Evolutionary conservation across 1,284 basidiomycete genomes (phyloP), one percentile per base, ranked within the genome.

Genomic region (Ganoderma sinense): DNA sequence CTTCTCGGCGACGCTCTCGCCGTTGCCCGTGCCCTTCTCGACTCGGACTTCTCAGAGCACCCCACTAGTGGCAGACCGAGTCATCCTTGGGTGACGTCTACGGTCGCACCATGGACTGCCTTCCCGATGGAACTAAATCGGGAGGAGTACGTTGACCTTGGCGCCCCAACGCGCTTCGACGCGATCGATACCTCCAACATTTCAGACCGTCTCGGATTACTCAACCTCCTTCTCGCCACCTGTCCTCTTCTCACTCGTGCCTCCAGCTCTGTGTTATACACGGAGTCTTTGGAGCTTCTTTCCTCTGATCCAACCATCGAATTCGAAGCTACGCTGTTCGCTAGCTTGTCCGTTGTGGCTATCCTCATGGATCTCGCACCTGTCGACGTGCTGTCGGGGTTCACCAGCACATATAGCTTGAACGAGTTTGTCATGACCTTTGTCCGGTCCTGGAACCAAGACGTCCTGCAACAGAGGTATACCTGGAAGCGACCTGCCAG

Each of bases 141-240:
- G 5, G 76, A 65, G 0, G 81, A 83, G 29, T 87, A 87, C 65
- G 73, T 68, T 62, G 67, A 48, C 18, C 64, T 40, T 14, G 62
- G 69, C 33, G 83, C 84, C 0, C 85, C 86, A 4, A 74, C 79
- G 0, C 66, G 53, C 0, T 90, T 89, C 79, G 80, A 87, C 62
- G 80, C 88, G 60, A 86, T 89, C 66, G 86, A 89, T 56, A 87
- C 88, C 0, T 88, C 87, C 23, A 88, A 88, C 68, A 69, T 89
- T 26, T 74, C 78, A 16, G 87, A 89, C 73, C 82, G 86, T 64
- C 48, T 86, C 1, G 88, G 87, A 0, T 75, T 88, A 16, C 68
- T 88, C n/a, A 89, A 89, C 71, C 68, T 89, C 23, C 76, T 89
- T 39, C 65, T 84, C 11, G 78, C 76, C 18, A 75, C 82, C 1